phyloP scores from a whole-genome alignment of 345 rosid genomes.

The Ceriops tagal region DNA sequence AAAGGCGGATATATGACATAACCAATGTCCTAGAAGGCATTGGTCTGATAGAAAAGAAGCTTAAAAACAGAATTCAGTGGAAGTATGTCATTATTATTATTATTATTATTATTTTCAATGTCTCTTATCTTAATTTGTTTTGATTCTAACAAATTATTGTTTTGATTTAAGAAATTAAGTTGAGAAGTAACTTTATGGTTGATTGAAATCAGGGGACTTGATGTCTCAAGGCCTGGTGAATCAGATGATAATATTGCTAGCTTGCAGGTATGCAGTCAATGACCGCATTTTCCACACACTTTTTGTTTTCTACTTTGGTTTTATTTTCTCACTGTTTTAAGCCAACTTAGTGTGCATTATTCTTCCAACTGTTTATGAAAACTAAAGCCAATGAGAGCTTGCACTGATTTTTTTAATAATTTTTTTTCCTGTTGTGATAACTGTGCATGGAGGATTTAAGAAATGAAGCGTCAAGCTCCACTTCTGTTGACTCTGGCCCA shows the following conservation, averaged over 20 bases:
- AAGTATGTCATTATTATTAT: constrained; percentile 46
- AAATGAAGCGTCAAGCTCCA: no score
- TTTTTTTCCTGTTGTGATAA: no score
- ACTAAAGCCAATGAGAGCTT: no score
- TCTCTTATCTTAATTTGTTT: not conserved
- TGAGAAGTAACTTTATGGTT: constrained; percentile 19
- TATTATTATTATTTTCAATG: not conserved
- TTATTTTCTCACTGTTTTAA: not conserved
- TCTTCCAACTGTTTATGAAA: no score
- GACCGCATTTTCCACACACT: constrained; percentile 4
- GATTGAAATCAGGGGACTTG: constrained; percentile 67
- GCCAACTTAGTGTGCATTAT: no score
- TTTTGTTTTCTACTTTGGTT: not conserved
- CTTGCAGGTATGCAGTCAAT: constrained; percentile 61
- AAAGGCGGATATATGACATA: constrained; percentile 94
- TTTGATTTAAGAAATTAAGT: not conserved
- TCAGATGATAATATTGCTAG: constrained; percentile 60
- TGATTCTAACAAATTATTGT: not conserved
- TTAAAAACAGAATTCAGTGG: constrained; percentile 97
- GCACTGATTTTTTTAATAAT: no score
- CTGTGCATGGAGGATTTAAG: no score
- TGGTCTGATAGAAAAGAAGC: constrained; percentile 96
- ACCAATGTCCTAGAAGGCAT: constrained; percentile 98
- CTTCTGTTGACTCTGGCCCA: no score
- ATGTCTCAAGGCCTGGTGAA: constrained; percentile 82